These are phyloP conservation scores for Apiospora pterosperma DNA, from an alignment of 2,329 filamentous ascomycete genomes.

Conservation along the genomic window DNA sequence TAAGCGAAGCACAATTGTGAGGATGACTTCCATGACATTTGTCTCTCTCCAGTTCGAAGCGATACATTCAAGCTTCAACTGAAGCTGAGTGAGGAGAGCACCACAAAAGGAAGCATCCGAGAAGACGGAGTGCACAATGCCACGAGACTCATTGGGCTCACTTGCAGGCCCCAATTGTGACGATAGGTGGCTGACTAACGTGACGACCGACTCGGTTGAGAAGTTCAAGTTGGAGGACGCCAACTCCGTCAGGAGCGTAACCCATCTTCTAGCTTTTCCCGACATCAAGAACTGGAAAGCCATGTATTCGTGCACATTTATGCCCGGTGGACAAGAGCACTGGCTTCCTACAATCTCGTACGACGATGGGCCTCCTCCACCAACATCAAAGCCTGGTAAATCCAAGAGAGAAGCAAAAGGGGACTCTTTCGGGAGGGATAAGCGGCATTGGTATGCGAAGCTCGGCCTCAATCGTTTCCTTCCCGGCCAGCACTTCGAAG, in stretches of 20 bases:
- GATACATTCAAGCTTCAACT: conserved; percentile 39
- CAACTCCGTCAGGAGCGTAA: conserved; percentile 45
- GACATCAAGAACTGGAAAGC: conserved; percentile 46
- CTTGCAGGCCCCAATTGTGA: conserved; percentile 51
- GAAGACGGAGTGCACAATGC: conserved; percentile 48
- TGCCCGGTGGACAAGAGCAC: conserved; percentile 39
- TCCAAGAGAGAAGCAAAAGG: conserved; percentile 30
- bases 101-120: conserved; percentile 46
- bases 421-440: conserved; percentile 33
- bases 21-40: conserved; percentile 53
- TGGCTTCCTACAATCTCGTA: conserved; percentile 19
- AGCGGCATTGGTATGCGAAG: conserved; percentile 41
- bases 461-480: conserved; percentile 27
- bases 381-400: conserved; percentile 21
- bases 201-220: conserved; percentile 46
- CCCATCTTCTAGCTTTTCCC: conserved; percentile 46
- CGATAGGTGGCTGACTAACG: conserved; percentile 48
- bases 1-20: conserved; percentile 45
- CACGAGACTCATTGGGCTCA: conserved; percentile 26
- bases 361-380: conserved; percentile 33
- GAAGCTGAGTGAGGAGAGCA: conserved; percentile 43
- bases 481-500: conserved; percentile 34
- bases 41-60: conserved; percentile 56
- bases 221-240: conserved; percentile 57
- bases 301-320: conserved; percentile 50